A percentile compares a stretch with the other conserved stretches of the same genome.
phyloP scores from a whole-genome alignment of 2,329 filamentous ascomycete species.

The Aureobasidium sp. region DNA sequence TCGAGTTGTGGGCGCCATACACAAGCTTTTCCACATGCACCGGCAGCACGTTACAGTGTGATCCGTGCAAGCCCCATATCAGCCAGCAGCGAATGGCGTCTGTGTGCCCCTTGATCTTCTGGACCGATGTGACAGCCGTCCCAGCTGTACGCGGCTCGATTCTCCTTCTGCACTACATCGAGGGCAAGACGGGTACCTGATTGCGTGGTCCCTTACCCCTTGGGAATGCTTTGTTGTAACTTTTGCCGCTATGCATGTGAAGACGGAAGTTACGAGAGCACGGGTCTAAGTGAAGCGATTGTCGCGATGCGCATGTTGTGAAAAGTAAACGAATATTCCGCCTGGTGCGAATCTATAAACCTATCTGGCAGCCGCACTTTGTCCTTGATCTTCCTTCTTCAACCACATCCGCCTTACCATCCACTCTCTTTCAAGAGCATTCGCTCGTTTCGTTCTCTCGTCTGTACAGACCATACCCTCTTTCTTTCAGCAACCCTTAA shows the following conservation, averaged over 20 bases:
- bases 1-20: neutral
- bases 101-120: conserved; percentile 12
- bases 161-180: neutral
- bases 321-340: conserved; percentile 1
- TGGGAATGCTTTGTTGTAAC: neutral
- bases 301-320: conserved; percentile 3
- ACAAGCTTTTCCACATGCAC: conserved; percentile 5
- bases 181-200: conserved; percentile 7
- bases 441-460: conserved; percentile 35
- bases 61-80: conserved; percentile 9
- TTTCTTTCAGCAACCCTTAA: conserved; percentile 27
- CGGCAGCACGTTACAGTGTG: conserved; percentile 8
- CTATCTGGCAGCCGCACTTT: conserved; percentile 6
- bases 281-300: neutral
- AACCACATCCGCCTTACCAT: conserved; percentile 18
- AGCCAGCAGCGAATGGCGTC: conserved; percentile 2
- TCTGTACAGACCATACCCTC: conserved; percentile 30
- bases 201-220: conserved; percentile 12
- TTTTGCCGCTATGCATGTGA: conserved; percentile 13
- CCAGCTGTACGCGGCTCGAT: conserved; percentile 11
- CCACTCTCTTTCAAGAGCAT: conserved; percentile 31
- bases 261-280: conserved; percentile 4
- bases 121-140: conserved; percentile 9
- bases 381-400: neutral
- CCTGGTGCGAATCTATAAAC: neutral